Evolutionary conservation across 2,329 filamentous ascomycete species (phyloP).

Genomic region (Trichoderma sp.): DNA sequence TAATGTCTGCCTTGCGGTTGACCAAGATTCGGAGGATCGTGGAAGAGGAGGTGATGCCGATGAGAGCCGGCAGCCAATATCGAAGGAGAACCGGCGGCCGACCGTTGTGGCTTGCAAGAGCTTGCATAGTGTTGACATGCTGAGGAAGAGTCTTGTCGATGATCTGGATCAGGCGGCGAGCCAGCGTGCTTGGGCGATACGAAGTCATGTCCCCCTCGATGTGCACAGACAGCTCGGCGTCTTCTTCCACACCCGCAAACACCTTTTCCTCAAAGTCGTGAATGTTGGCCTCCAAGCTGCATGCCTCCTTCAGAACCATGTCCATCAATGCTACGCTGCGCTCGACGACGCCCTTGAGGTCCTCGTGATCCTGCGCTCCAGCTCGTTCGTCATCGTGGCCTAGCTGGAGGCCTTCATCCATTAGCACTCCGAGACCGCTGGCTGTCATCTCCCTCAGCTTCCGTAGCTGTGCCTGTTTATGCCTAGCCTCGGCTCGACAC

Average conservation of each 20-base stretch:
- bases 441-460: conserved; percentile 78
- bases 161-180: conserved; percentile 67
- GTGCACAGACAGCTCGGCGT: conserved; percentile 59
- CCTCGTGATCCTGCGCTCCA: conserved; percentile 51
- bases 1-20: conserved; percentile 73
- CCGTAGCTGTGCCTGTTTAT: conserved; percentile 71
- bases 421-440: conserved; percentile 81
- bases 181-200: conserved; percentile 61
- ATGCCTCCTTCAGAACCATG: conserved; percentile 74
- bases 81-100: conserved; percentile 74
- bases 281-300: conserved; percentile 63
- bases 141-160: conserved; percentile 68
- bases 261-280: conserved; percentile 67
- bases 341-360: conserved; percentile 73
- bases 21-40: conserved; percentile 80
- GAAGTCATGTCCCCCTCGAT: conserved; percentile 49
- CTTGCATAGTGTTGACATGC: conserved; percentile 61
- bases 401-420: conserved; percentile 80
- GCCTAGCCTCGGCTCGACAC: conserved; percentile 71
- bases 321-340: conserved; percentile 85
- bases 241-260: conserved; percentile 63
- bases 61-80: conserved; percentile 81
- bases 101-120: conserved; percentile 66
- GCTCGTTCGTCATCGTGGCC: conserved; percentile 62
- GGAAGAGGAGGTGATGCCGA: conserved; percentile 77